Conservation (phyloP, 1,284 basidiomycete genomes). For the Volvariella volvacea region DNA sequence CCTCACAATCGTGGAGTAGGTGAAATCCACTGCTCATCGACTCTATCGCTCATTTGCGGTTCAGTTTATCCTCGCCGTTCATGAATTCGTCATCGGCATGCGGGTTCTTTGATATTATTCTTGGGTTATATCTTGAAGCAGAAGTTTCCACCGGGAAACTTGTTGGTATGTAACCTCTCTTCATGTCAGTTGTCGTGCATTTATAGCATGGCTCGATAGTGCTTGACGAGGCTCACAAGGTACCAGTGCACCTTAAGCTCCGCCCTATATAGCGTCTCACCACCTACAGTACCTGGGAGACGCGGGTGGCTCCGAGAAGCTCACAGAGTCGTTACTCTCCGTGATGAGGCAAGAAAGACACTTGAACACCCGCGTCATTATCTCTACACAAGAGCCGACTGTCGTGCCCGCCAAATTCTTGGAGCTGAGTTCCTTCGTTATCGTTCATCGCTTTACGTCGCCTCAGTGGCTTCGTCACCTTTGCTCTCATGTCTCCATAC, state of each 20-base stretch:
- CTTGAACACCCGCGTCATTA: conserved; percentile 22
- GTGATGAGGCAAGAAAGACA: conserved; percentile 27
- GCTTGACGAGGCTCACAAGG: conserved; percentile 15
- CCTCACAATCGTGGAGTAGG: no score
- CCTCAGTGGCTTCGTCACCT: conserved; percentile 16
- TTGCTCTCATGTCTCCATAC: conserved; percentile 11
- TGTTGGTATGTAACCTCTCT: conserved; percentile 6
- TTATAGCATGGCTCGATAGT: conserved; percentile 10
- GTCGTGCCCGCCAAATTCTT: conserved; percentile 21
- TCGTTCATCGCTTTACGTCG: conserved; percentile 24
- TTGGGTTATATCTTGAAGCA: conserved; percentile 11
- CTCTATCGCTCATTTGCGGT: no score
- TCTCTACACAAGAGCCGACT: conserved; percentile 23
- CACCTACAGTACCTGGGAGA: no score
- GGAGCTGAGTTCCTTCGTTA: conserved; percentile 21
- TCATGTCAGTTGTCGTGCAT: conserved; percentile 1
- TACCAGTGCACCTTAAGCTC: conserved; percentile 7
- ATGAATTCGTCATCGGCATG: conserved; percentile 6
- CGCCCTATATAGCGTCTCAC: no score
- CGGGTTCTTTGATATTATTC: conserved; percentile 13
- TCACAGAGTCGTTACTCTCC: conserved; percentile 22
- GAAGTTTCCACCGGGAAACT: conserved; percentile 6
- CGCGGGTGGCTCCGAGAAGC: conserved; percentile 12
- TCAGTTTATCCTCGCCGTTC: neutral
- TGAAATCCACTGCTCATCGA: no score